These are phyloP conservation scores for Triadica sebifera DNA, from an alignment of 345 rosid genomes.

Conservation along the genomic window DNA sequence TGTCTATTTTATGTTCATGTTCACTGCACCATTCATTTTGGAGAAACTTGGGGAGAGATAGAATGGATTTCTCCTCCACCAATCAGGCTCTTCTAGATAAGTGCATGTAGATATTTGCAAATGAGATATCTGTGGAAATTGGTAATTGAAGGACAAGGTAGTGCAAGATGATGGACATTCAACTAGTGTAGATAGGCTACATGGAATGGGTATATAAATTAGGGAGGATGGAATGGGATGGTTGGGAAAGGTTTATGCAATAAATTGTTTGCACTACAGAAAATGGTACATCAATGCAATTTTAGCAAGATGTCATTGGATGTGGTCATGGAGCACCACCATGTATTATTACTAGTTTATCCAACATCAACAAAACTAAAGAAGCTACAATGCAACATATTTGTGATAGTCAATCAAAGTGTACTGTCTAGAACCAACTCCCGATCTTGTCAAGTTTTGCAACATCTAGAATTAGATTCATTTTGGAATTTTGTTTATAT, in stretches of 20 bases:
- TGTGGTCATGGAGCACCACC: not conserved
- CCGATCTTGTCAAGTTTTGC: not conserved
- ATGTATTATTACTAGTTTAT: not conserved
- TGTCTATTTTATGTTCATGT: not conserved
- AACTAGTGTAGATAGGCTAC: not conserved
- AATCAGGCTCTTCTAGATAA: not conserved
- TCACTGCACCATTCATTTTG: not conserved
- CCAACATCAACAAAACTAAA: not conserved
- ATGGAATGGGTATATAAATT: not conserved
- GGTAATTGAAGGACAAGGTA: not conserved
- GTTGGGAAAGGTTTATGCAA: not conserved
- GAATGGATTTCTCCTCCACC: not conserved
- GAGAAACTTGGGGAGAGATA: not conserved
- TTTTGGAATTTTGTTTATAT: not conserved
- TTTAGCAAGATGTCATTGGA: not conserved
- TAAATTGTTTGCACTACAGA: not conserved
- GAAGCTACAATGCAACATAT: not conserved
- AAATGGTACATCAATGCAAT: not conserved
- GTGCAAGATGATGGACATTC: not conserved
- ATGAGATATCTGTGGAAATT: not conserved
- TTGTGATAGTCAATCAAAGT: not conserved
- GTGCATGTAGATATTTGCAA: not conserved
- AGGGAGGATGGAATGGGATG: too few relatives aligned
- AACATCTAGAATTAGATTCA: not conserved
- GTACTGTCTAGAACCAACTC: too few relatives aligned